Evolutionary conservation across 1,284 basidiomycete species (phyloP), one percentile per base, ranked within the genome.

Genomic region (Retiboletus flavoniger): DNA sequence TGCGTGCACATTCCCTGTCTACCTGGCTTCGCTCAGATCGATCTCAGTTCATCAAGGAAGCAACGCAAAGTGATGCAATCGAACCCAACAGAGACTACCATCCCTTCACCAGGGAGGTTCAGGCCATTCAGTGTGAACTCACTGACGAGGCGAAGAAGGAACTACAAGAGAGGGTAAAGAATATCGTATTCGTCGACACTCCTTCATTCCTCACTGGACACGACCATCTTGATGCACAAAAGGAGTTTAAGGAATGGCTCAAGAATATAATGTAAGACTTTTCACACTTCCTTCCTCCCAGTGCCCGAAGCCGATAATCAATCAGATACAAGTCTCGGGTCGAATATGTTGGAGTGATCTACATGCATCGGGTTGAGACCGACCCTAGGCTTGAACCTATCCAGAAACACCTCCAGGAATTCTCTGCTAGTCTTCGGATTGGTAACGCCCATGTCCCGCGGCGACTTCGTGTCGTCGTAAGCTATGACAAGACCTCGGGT

Each of bases 321-420:
- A 2, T 42, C 17, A 63, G 61, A 16, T 53, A 39, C 4, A 35
- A 36, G 4, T 53, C 61, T 7, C 38, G 28, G 16, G 16, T 10
- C 16, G 39, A 32, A 35, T 16, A 42, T 35, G 32, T 53, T 3
- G 51, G 64, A 4, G 34, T 60, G 14, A 60, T 65, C n/a, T 66
- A 66, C 45, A 53, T 63, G 43, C 62, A 66, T 39, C 62, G 64
- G 17, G 32, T 65, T 7, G 62, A 60, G 60, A 63, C 50, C 2
- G 50, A 63, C 14, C 64, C 61, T 13, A 11, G 2, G 3, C 35
- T 39, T 14, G 62, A 64, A 19, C 46, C 42, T 17, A 51, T 63
- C 35, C 11, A 8, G 7, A n/a, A 31, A 4, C 38, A 49, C 29
- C 44, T 63, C 13, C 2, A 8, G 3, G 60, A 57, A 39, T 36